Evolutionary conservation across 495 filamentous ascomycete genomes (phyloP), one percentile per base, ranked within the genome.

Genomic region (Terfezia boudieri): DNA sequence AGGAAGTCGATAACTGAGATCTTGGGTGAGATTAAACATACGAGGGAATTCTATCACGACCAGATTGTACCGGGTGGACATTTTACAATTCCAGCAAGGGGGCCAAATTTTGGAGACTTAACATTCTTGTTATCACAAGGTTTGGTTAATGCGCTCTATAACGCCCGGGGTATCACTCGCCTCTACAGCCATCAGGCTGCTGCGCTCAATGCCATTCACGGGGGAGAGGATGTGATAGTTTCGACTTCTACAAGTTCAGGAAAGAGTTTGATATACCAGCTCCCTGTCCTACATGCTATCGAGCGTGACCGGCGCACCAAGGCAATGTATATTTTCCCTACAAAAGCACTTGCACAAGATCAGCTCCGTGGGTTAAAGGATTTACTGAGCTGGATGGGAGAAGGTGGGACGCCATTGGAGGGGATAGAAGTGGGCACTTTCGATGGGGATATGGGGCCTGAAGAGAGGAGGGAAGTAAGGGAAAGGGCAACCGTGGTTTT

Each of bases 291-390:
- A 26, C 81, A 94, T 64, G 83, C 81, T 32, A 72, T 99, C 10
- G 89, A 96, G 67, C 71, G 75, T 48, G 83, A 95, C 59, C 66
- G 62, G 4, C 72, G 81, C 50, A 82, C 84, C 48, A 71, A 88
- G 59, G 89, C 90, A 9, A 86, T 99, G 81, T 96, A 94, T 64
- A 94, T 99, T 22, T 99, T 98, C 57, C 90, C 90, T 1, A 99
- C 90, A 3, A 99, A 99, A 69, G 90, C 90, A 10, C 71, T 99
- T 12, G 90, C 90, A 3, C 90, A 99, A 66, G 90, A 96, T 68
- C 90, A 99, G 67, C 77, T 78, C 61, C 74, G 90, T 56, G 93
- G 88, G 60, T 72, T 96, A 66, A 81, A 82, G 61, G 86, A 94
- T 49, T 70, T 99, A 55, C 69, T 96, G 49, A 67, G 74, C 17